A percentile compares a stretch with the other conserved stretches of the same genome.
Evolutionary conservation across 192 early-diverging fungal genomes (phyloP).

Genomic region (Podila epigama): DNA sequence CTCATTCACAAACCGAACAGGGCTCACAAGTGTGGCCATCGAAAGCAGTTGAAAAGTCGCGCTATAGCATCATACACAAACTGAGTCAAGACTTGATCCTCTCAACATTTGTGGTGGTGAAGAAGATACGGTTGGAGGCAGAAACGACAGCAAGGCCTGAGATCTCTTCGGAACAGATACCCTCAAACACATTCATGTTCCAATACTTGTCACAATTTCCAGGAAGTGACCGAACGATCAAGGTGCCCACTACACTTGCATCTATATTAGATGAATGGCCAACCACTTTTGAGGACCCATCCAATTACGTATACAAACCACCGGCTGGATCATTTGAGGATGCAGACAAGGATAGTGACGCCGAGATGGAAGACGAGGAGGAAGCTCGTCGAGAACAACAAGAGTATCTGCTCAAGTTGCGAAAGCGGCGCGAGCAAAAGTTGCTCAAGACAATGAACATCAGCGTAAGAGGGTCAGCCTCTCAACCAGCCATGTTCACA

Average conservation of each 20-base stretch:
- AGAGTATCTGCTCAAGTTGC: background rate
- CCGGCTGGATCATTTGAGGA: background rate
- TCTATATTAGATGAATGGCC: background rate
- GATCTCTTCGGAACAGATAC: too few species aligned
- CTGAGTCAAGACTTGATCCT: background rate
- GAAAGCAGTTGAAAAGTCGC: background rate
- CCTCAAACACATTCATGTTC: too few species aligned
- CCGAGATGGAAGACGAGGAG: background rate
- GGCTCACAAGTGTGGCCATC: background rate
- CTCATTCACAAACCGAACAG: background rate
- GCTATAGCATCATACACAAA: background rate
- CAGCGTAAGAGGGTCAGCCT: background rate
- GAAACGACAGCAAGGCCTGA: too few species aligned
- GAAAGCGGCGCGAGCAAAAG: background rate
- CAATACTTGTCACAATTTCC: background rate
- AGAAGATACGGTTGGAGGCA: background rate
- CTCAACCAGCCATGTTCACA: background rate
- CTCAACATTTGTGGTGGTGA: background rate
- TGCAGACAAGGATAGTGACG: background rate
- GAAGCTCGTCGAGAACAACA: background rate
- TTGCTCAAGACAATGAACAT: background rate
- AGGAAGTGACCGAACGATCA: background rate
- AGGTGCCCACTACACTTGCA: background rate
- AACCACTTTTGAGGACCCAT: background rate
- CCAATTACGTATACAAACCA: background rate